Evolutionary conservation across 1,284 basidiomycete species (phyloP).

Genomic region (Heterobasidion annosum): DNA sequence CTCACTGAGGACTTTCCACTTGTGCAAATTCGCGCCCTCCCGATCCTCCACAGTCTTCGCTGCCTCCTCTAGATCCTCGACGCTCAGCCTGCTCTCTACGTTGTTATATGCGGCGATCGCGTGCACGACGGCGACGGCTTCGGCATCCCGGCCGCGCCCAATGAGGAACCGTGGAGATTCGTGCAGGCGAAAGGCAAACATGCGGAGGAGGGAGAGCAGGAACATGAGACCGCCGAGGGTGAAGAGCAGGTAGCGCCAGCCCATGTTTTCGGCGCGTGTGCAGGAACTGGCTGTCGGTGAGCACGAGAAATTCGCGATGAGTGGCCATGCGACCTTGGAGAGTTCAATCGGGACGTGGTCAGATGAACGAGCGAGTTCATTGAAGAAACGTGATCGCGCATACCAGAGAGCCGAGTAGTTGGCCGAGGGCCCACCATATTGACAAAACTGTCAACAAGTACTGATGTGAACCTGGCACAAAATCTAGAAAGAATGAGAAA

Average conservation of each 20-base stretch:
- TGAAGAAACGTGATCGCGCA: conserved; percentile 16
- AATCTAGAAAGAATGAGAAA: conserved; percentile 29
- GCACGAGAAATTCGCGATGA: conserved; percentile 42
- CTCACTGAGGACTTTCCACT: conserved; percentile 21
- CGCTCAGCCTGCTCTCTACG: conserved; percentile 18
- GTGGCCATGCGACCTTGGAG: conserved; percentile 35
- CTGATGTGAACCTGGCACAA: conserved; percentile 58
- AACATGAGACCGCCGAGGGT: conserved; percentile 41
- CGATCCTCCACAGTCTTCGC: conserved; percentile 6
- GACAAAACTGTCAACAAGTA: conserved; percentile 62
- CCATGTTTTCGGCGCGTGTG: conserved; percentile 35
- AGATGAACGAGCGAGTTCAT: conserved; percentile 11
- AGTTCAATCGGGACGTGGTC: neutral
- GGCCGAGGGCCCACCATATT: conserved; percentile 66
- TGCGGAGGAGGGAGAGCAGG: conserved; percentile 46
- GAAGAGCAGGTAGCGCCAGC: conserved; percentile 52
- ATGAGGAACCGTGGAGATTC: conserved; percentile 61
- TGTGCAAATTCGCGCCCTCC: conserved; percentile 6
- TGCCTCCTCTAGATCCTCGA: conserved; percentile 29
- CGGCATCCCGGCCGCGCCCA: conserved; percentile 49
- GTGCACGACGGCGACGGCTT: conserved; percentile 53
- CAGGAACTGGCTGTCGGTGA: conserved; percentile 21
- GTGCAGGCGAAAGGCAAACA: conserved; percentile 49
- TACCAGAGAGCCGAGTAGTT: conserved; percentile 55
- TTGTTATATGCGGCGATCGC: conserved; percentile 52